A percentile compares a stretch with the other conserved stretches of the same genome.
Conservation (phyloP, 306 rosid genomes). For the Arachis stenosperma region DNA sequence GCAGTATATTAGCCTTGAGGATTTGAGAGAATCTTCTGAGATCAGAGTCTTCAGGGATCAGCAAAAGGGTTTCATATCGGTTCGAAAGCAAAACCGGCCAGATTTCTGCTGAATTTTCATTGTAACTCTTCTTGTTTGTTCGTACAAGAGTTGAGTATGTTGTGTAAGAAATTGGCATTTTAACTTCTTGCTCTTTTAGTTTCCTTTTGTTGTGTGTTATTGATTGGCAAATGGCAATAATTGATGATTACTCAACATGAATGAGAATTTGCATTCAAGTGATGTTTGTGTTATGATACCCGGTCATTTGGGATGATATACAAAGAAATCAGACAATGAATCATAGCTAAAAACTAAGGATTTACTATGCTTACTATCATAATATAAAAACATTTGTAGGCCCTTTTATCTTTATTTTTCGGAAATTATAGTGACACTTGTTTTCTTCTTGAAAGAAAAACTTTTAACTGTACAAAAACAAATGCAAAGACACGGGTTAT, state of each 20-base stretch:
- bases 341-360: neutral
- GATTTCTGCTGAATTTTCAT: slow-evolving; percentile 68
- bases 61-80: slow-evolving; percentile 79
- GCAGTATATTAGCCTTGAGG: slow-evolving; percentile 91
- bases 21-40: slow-evolving; percentile 79
- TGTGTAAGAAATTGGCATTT: slow-evolving; percentile 12
- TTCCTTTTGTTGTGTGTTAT: slow-evolving; percentile 32
- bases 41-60: slow-evolving; percentile 93
- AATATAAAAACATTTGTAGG: neutral
- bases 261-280: slow-evolving; percentile 11
- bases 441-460: neutral
- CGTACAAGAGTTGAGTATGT: neutral
- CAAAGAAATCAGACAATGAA: neutral
- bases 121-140: neutral
- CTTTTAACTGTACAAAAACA: neutral
- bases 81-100: slow-evolving; percentile 78
- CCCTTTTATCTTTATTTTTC: neutral
- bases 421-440: neutral
- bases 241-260: slow-evolving; percentile 6
- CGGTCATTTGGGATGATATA: neutral
- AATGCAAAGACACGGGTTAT: neutral
- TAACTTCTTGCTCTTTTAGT: slow-evolving; percentile 2
- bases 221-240: slow-evolving; percentile 25
- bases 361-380: neutral
- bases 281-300: slow-evolving; percentile 10